phyloP scores from a whole-genome alignment of 1,284 basidiomycete genomes.

The Heterobasidion parviporum region DNA sequence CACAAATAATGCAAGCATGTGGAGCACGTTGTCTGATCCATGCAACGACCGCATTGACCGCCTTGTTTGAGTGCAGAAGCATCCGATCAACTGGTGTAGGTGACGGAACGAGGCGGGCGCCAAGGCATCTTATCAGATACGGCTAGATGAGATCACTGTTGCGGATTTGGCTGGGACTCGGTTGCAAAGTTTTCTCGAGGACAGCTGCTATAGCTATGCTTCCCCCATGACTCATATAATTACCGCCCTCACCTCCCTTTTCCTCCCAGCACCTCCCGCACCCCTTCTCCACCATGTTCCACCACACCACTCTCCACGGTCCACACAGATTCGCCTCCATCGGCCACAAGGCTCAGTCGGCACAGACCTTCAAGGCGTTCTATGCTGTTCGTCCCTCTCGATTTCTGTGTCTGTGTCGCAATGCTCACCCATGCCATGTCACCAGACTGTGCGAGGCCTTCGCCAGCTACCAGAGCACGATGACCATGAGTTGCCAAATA shows the following conservation, averaged over 20 bases:
- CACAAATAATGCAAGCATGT: background rate
- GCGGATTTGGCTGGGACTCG: background rate
- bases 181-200: background rate
- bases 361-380: constrained; percentile 40
- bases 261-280: background rate
- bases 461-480: constrained; percentile 34
- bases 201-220: background rate
- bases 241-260: background rate
- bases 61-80: background rate
- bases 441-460: constrained; percentile 41
- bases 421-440: constrained; percentile 9
- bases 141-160: background rate
- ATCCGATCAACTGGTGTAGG: too few species aligned
- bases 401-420: background rate
- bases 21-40: background rate
- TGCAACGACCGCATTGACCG: background rate
- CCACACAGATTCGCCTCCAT: constrained; percentile 9
- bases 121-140: background rate
- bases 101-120: too few species aligned
- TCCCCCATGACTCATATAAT: constrained; percentile 9
- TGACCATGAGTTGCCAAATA: constrained; percentile 40
- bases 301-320: constrained; percentile 9
- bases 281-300: constrained; percentile 7
- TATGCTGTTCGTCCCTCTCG: constrained; percentile 42
- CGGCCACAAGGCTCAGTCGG: constrained; percentile 8